Conservation (phyloP, 192 early-diverging fungal genomes). For the Spizellomyces punctatus region DNA sequence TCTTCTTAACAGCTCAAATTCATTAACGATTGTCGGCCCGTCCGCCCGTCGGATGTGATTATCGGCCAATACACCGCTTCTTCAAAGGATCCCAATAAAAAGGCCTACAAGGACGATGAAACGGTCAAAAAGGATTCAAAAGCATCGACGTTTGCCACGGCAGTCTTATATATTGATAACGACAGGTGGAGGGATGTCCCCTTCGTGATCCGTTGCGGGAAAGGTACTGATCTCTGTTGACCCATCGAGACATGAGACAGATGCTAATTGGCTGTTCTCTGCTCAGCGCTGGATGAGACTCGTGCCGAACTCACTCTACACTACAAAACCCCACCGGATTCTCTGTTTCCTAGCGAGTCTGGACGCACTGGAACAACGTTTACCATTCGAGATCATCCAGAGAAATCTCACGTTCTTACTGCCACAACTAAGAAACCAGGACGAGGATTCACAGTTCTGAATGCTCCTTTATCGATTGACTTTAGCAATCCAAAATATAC, state of each 20-base stretch:
- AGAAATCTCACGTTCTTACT: constrained; percentile 82
- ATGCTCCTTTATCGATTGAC: constrained; percentile 78
- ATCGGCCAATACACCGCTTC: constrained; percentile 34
- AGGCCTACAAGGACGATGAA: constrained; percentile 39
- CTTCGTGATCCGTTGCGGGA: constrained; percentile 78
- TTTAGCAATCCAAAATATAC: constrained; percentile 62
- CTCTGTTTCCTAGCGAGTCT: constrained; percentile 65
- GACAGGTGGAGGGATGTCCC: constrained; percentile 56
- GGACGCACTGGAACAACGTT: constrained; percentile 70
- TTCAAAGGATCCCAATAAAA: constrained; percentile 28
- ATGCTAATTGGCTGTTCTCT: not conserved
- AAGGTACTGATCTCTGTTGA: constrained; percentile 35
- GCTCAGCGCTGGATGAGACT: constrained; percentile 71
- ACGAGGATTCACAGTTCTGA: constrained; percentile 72
- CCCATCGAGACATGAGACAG: not conserved
- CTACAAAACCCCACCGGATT: constrained; percentile 76
- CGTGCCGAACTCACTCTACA: constrained; percentile 85
- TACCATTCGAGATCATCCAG: constrained; percentile 80
- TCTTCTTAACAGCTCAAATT: constrained; percentile 42
- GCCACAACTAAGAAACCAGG: constrained; percentile 86
- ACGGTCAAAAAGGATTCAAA: constrained; percentile 41
- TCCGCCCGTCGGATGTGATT: constrained; percentile 25
- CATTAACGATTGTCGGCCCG: constrained; percentile 40
- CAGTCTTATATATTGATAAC: constrained; percentile 42
- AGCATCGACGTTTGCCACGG: constrained; percentile 32